Conservation (phyloP, 2,329 filamentous ascomycete species). For the Colletotrichum australisinense region DNA sequence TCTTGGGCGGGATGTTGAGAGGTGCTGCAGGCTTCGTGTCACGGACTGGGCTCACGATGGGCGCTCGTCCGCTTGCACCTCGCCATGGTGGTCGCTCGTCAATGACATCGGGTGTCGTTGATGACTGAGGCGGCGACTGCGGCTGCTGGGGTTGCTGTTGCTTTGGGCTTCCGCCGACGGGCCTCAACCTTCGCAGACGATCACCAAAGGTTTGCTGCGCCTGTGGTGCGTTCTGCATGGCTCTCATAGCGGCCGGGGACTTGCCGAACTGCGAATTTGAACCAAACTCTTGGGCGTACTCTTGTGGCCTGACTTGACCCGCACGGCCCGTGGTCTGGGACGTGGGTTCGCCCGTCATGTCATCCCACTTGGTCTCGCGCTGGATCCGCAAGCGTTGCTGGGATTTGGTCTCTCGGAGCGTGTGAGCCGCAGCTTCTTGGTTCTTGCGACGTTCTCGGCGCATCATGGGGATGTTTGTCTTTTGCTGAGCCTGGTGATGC, state of each 20-base stretch:
- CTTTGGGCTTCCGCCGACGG: constrained; percentile 35
- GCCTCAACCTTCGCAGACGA: constrained; percentile 56
- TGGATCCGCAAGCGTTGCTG: constrained; percentile 46
- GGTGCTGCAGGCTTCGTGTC: constrained; percentile 69
- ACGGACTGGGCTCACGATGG: constrained; percentile 72
- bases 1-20: constrained; percentile 66
- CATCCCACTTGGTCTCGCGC: constrained; percentile 70
- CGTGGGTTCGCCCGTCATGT: constrained; percentile 74
- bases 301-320: constrained; percentile 66
- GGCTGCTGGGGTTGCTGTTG: constrained; percentile 36
- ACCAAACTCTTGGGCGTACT: constrained; percentile 53
- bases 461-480: constrained; percentile 63
- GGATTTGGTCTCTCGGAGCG: constrained; percentile 53
- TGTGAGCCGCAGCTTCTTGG: constrained; percentile 49
- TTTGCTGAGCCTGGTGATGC: constrained; percentile 40
- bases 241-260: constrained; percentile 39
- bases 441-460: constrained; percentile 62
- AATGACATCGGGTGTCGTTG: constrained; percentile 37
- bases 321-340: constrained; percentile 65
- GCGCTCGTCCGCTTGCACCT: constrained; percentile 76
- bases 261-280: constrained; percentile 38
- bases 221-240: constrained; percentile 36
- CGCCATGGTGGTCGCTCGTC: constrained; percentile 73
- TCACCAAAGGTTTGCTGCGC: constrained; percentile 53
- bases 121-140: constrained; percentile 33